phyloP scores from a whole-genome alignment of 495 filamentous ascomycete species.

The Astrocystis sublimbata region DNA sequence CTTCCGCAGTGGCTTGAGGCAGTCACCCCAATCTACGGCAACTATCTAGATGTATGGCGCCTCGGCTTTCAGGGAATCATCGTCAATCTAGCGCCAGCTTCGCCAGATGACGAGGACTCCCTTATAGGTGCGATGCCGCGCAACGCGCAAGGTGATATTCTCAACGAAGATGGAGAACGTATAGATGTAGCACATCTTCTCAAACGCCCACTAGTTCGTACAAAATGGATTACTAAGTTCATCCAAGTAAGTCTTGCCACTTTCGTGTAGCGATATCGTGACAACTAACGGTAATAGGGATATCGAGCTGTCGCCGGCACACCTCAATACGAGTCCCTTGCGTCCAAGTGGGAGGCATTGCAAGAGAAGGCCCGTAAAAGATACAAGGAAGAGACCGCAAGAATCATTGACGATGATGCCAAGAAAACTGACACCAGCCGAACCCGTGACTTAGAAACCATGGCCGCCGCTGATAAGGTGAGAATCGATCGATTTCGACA shows the following conservation, averaged over 20 bases:
- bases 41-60: conserved; percentile 89
- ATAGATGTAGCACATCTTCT: conserved; percentile 94
- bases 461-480: conserved; percentile 69
- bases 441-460: conserved; percentile 72
- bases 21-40: conserved; percentile 74
- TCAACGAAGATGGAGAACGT: conserved; percentile 77
- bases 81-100: conserved; percentile 81
- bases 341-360: conserved; percentile 55
- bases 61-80: conserved; percentile 95
- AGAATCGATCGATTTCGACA: conserved; percentile 68
- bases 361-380: conserved; percentile 75
- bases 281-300: conserved; percentile 26
- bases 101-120: conserved; percentile 53
- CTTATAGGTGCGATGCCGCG: conserved; percentile 70
- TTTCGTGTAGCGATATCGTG: too few species aligned
- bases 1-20: conserved; percentile 79
- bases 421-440: conserved; percentile 77
- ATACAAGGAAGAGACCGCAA: conserved; percentile 79
- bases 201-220: conserved; percentile 81
- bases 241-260: conserved; percentile 59
- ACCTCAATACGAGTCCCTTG: conserved; percentile 28
- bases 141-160: conserved; percentile 75
- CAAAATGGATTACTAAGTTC: conserved; percentile 85
- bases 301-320: conserved; percentile 29
- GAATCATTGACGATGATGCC: conserved; percentile 89